Evolutionary conservation across 2,329 filamentous ascomycete genomes (phyloP), one percentile per base, ranked within the genome.

Genomic region (Colletotrichum noveboracense): DNA sequence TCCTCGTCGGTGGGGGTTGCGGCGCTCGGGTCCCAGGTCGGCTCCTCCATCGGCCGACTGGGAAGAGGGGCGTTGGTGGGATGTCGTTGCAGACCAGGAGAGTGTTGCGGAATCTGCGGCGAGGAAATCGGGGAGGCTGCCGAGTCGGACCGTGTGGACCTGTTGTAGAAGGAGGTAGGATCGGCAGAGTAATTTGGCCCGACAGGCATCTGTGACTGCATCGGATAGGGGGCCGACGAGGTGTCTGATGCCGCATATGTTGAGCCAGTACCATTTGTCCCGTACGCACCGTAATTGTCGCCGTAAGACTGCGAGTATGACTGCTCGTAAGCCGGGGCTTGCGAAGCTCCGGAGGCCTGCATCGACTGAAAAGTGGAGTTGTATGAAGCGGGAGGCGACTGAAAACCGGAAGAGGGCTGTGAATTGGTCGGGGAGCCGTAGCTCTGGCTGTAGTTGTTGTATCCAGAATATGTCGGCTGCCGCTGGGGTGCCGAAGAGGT

Each of bases 1-100:
- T 85, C 80, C 55, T 84, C 81, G 13, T 82, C 80, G 12, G 74
- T 77, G 18, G 78, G 78, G 13, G 79, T 79, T 61, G 56, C 56
- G n/a, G 82, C 84, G 78, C 86, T 85, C 3, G 84, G 81, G n/a
- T 80, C 81, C 82, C 87, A 88, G 48, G 84, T 83, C 3, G 81
- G 81, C 56, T 87, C 85, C 73, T 89, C 87, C 77, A 87, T 85
- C 60, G 87, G 90, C 61, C 89, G 87, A 74, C 85, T 91, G n/a
- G 91, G 89, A 62, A 93, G 83, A 56, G 91, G 88, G 71, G 91
- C 88, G 81, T 92, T 89, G 18, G 91, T 93, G 2, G 91, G 91
- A 74, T 92, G 89, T 67, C 91, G 87, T 75, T 88, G 86, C 13
- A 91, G 81, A n/a, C 88, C 86, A 3, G 87, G 83, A 7, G 87